These are phyloP conservation scores for Cymodocea nodosa DNA, from an alignment of 116 monocot species.

Conservation along the genomic window DNA sequence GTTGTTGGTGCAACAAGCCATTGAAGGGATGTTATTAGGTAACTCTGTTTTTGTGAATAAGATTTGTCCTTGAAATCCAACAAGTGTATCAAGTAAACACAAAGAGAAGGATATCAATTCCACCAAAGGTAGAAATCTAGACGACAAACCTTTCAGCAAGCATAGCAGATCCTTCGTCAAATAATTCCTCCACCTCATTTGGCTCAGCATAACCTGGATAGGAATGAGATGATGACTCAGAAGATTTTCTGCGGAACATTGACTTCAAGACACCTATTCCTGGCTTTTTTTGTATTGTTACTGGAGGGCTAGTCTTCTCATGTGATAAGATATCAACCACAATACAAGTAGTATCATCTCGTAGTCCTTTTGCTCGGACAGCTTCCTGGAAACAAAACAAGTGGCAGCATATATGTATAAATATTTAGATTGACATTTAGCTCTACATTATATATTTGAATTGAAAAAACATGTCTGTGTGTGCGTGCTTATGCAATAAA, in stretches of 20 bases:
- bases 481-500: neutral
- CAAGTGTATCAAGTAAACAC: too few species aligned
- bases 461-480: neutral
- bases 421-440: too few species aligned
- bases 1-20: too few species aligned
- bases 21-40: too few species aligned
- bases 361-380: constrained; percentile 56
- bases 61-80: too few species aligned
- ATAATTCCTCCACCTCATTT: constrained; percentile 79
- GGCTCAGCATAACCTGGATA: constrained; percentile 43
- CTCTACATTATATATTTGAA: too few species aligned
- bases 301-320: constrained; percentile 44
- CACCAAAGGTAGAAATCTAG: neutral
- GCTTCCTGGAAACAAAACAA: constrained; percentile 53
- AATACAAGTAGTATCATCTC: constrained; percentile 96
- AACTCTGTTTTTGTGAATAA: too few species aligned
- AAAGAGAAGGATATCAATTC: neutral
- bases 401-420: too few species aligned
- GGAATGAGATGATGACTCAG: constrained; percentile 34
- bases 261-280: constrained; percentile 61
- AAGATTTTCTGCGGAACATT: constrained; percentile 58
- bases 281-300: constrained; percentile 36
- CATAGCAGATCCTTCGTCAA: constrained; percentile 78
- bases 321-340: constrained; percentile 83
- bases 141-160: constrained; percentile 53